Conservation (phyloP, 208 protist genomes). For the Wallacemonas sp. region DNA sequence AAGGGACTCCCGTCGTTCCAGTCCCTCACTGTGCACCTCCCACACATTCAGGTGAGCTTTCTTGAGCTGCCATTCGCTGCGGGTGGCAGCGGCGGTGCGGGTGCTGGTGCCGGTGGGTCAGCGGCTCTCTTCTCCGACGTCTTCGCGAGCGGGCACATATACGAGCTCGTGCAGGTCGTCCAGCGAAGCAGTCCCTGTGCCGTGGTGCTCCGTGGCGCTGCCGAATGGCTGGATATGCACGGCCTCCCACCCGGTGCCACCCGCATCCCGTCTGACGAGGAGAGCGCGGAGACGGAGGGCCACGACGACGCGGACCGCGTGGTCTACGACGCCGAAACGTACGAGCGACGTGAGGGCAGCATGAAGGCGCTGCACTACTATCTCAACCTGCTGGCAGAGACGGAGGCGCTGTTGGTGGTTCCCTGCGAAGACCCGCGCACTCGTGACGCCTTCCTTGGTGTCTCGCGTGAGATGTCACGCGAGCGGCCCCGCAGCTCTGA, state of each 20-base stretch:
- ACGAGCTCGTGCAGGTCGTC: constrained; percentile 48
- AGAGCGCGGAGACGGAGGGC: neutral
- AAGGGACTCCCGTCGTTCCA: constrained; percentile 28
- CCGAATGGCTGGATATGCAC: constrained; percentile 56
- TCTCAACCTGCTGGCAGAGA: constrained; percentile 56
- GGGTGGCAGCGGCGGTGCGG: neutral
- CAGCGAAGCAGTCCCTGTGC: constrained; percentile 57
- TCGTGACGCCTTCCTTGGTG: constrained; percentile 27
- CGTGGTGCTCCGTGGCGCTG: constrained; percentile 62
- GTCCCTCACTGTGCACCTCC: constrained; percentile 33
- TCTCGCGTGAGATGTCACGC: too few species aligned
- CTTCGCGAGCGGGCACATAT: constrained; percentile 56
- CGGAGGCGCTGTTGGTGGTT: constrained; percentile 59
- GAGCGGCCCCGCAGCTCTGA: too few species aligned
- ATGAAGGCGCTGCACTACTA: constrained; percentile 61
- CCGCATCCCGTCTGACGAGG: neutral
- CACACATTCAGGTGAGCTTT: constrained; percentile 41
- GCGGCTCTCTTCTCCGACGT: constrained; percentile 15
- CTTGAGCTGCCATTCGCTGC: neutral
- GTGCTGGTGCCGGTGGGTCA: neutral
- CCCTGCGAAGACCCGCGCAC: constrained; percentile 37
- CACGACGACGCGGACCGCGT: too few species aligned
- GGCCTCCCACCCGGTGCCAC: constrained; percentile 12
- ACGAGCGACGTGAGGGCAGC: neutral
- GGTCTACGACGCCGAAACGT: constrained; percentile 1